Conservation (phyloP, 768 basidiomycete species). For the Daedaleopsis nitida region DNA sequence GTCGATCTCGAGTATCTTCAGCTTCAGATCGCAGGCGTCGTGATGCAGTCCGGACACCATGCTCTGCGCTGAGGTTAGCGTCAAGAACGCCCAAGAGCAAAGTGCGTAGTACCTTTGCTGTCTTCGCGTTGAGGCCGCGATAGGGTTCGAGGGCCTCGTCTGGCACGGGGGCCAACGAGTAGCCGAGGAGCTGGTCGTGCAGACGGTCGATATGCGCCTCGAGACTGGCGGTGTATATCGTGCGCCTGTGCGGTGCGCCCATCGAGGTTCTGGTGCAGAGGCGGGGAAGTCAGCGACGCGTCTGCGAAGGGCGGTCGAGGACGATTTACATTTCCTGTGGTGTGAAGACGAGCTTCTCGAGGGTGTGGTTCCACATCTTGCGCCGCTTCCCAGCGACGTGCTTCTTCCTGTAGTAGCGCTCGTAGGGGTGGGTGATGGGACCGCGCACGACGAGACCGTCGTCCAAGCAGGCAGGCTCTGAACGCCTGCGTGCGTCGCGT, state of each 20-base stretch:
- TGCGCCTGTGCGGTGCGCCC: constrained; percentile 67
- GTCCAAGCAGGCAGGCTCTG: constrained; percentile 8
- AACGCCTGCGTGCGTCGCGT: constrained; percentile 7
- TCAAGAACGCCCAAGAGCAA: background rate
- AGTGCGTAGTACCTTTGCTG: constrained; percentile 57
- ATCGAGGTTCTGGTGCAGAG: constrained; percentile 52
- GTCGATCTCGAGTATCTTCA: constrained; percentile 70
- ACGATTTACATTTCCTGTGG: constrained; percentile 63
- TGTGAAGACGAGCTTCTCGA: constrained; percentile 71
- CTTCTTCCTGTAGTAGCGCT: constrained; percentile 62
- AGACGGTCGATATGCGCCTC: constrained; percentile 73
- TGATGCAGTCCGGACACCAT: constrained; percentile 74
- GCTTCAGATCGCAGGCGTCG: constrained; percentile 57
- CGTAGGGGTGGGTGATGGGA: constrained; percentile 63
- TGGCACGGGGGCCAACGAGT: constrained; percentile 50
- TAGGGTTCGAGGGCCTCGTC: constrained; percentile 35
- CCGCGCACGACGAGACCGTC: constrained; percentile 9
- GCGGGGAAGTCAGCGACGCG: background rate
- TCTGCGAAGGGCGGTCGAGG: background rate
- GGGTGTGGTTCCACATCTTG: constrained; percentile 76
- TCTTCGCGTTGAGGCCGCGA: constrained; percentile 74
- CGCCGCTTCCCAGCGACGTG: constrained; percentile 62
- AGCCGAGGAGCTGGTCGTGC: constrained; percentile 56
- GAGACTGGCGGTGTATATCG: constrained; percentile 70
- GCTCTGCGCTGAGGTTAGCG: constrained; percentile 44